Evolutionary conservation across 441 rosid species (phyloP), one percentile per base, ranked within the genome.

Genomic region (Pelargonium citronellum): DNA sequence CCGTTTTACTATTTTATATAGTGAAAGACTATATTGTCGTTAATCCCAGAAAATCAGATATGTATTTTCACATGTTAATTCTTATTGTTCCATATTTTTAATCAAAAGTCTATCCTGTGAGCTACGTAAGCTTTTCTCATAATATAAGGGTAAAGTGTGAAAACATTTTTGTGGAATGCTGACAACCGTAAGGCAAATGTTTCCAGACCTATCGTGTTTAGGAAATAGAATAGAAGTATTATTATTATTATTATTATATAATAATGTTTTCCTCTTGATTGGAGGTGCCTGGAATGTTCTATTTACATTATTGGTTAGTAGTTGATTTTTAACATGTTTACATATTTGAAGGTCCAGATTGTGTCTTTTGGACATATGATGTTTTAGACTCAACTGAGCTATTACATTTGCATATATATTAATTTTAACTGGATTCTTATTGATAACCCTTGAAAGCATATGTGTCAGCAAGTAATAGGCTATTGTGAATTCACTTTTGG

Each of bases 371-470:
- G 70, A 71, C 66, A 69, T 71, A 8, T 30, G 0, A 51, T 66
- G 51, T 11, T 58, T 46, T 49, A 65, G 24, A 60, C 60, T 66
- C 47, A 10, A 24, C 16, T 63, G 39, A 57, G 73, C 64, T 74
- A 66, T 76, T 53, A 64, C 61, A 65, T 76, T 34, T 67, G 30
- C 73, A 74, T 64, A 47, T 67, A 13, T 10, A 72, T 43, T 78
- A 8, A 19, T 55, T 64, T 72, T 69, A 60, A 16, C 16, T 39
- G 47, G 74, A 67, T 75, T 62, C 71, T 73, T 57, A 64, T 74
- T 72, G 77, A 75, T 73, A 71, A 70, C 66, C 68, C 74, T 77
- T 82, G 77, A 81, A 77, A 77, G 81, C 82, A 73, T 77, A 62
- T 77, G 61, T 73, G 24, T 79, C 77, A 66, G 85, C 74, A 44